Evolutionary conservation across 305 asterid species (phyloP).

Genomic region (Fraxinus nigra): DNA sequence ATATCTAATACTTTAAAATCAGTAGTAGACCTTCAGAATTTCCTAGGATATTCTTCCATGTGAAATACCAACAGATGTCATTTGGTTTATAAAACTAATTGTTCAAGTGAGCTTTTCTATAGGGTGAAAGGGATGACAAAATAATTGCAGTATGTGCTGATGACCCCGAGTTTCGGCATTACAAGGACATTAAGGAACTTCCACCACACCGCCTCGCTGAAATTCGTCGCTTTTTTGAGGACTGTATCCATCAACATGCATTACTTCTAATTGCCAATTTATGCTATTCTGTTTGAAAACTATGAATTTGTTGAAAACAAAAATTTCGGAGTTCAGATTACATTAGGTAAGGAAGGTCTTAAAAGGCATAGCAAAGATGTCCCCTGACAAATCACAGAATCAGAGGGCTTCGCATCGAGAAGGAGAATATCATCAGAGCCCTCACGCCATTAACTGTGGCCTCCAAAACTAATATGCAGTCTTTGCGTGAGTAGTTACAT

Average conservation of each 20-base stretch:
- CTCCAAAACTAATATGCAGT: neutral
- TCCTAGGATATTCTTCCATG: neutral
- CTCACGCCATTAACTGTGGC: neutral
- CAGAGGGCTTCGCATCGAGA: neutral
- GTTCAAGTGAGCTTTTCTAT: neutral
- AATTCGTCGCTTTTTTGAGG: constrained; percentile 92
- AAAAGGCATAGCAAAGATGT: neutral
- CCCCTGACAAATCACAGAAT: neutral
- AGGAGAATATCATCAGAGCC: neutral
- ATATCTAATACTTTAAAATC: neutral
- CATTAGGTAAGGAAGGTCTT: neutral
- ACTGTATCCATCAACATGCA: constrained; percentile 56
- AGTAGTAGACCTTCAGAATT: neutral
- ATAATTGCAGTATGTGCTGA: constrained; percentile 90
- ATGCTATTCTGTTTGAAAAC: neutral
- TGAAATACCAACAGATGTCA: neutral
- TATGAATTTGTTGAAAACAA: neutral
- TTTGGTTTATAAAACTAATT: neutral
- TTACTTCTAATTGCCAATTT: neutral
- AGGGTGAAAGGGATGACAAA: constrained; percentile 92
- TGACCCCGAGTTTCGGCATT: constrained; percentile 84
- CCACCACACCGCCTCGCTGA: constrained; percentile 93
- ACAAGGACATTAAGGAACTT: constrained; percentile 64
- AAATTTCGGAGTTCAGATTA: neutral
- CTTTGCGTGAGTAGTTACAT: neutral